Conservation (phyloP, 345 rosid genomes). For the Excoecaria cochinchinensis region DNA sequence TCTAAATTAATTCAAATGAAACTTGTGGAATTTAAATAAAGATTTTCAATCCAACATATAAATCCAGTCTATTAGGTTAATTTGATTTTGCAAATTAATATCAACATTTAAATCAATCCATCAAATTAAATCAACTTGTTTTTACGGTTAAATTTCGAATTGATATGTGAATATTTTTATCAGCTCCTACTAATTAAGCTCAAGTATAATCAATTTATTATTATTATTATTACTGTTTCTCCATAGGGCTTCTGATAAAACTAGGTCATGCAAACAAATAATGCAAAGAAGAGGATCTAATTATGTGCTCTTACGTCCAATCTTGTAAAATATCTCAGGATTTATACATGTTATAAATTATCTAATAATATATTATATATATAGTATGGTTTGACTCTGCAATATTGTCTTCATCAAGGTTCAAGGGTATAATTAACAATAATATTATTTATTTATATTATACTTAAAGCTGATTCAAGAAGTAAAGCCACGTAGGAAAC, state of each 20-base stretch:
- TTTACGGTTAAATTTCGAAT: too few relatives aligned
- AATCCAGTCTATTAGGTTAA: too few relatives aligned
- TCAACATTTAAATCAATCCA: too few relatives aligned
- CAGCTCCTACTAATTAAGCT: too few relatives aligned
- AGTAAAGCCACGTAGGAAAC: background rate
- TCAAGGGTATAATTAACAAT: background rate
- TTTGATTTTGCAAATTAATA: too few relatives aligned
- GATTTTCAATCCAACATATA: too few relatives aligned
- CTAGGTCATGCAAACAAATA: background rate
- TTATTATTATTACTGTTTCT: background rate
- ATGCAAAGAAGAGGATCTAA: constrained; percentile 12
- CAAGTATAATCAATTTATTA: too few relatives aligned
- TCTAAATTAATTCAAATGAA: too few relatives aligned
- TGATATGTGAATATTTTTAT: too few relatives aligned
- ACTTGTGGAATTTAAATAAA: too few relatives aligned
- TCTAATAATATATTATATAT: background rate
- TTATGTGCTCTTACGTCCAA: constrained; percentile 12
- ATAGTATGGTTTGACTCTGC: background rate
- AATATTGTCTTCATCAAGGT: background rate
- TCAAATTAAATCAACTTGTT: too few relatives aligned
- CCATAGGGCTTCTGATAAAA: constrained; percentile 4
- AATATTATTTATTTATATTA: background rate
- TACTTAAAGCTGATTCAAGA: background rate
- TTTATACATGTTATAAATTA: too few relatives aligned
- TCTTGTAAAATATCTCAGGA: constrained; percentile 4